Conservation (phyloP, 805 yeast genomes). For the Kregervanrija delftensis region DNA sequence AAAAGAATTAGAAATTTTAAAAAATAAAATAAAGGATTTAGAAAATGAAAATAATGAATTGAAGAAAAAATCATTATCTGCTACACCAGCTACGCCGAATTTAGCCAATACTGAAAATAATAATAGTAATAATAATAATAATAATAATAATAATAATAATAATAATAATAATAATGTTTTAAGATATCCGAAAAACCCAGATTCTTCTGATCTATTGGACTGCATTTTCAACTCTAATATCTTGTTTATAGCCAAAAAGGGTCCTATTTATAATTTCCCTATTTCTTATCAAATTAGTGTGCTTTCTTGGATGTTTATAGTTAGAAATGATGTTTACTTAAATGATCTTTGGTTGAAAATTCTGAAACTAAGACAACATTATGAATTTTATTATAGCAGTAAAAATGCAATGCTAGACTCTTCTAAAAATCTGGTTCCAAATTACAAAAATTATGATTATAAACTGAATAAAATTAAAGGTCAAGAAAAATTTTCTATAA, state of each 20-base stretch:
- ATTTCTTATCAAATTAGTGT: conserved; percentile 36
- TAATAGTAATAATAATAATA: neutral
- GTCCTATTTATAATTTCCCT: conserved; percentile 29
- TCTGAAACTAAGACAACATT: conserved; percentile 28
- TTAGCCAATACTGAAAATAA: neutral
- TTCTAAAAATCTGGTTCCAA: conserved; percentile 24
- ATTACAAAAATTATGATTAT: conserved; percentile 26
- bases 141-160: neutral
- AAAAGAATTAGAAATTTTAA: conserved; percentile 18
- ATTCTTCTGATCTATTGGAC: conserved; percentile 25
- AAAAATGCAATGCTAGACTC: conserved; percentile 25
- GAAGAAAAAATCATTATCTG: conserved; percentile 4
- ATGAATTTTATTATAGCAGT: conserved; percentile 29
- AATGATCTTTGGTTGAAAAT: conserved; percentile 44
- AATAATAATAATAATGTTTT: no score
- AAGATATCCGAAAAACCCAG: conserved; percentile 1
- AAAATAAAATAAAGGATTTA: conserved; percentile 21
- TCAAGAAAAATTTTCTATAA: conserved; percentile 10
- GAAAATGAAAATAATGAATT: conserved; percentile 23
- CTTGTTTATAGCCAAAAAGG: conserved; percentile 29
- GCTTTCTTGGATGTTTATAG: conserved; percentile 52
- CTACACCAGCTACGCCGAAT: neutral
- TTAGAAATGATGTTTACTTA: conserved; percentile 51
- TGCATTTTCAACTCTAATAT: conserved; percentile 28
- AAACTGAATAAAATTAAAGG: conserved; percentile 19